phyloP scores from a whole-genome alignment of 108 stramenopile species.

The Skeletonema grethae region DNA sequence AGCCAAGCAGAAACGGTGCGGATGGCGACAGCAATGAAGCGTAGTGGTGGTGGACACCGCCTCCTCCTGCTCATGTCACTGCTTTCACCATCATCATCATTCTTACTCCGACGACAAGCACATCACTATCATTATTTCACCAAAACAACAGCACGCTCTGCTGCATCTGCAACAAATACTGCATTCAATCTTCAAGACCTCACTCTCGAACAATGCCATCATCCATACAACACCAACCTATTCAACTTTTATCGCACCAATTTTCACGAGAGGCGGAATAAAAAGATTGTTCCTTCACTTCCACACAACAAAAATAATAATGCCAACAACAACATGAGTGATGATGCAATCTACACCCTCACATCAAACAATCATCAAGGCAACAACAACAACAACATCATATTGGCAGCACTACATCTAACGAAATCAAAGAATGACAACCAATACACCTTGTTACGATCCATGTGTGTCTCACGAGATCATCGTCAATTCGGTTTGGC shows the following conservation, averaged over 20 bases:
- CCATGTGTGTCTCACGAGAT: neutral
- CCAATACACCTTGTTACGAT: conserved; percentile 14
- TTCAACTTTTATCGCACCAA: conserved; percentile 1
- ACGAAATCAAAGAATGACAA: conserved; percentile 8
- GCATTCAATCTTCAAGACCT: neutral
- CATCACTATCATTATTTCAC: neutral
- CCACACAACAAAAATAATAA: neutral
- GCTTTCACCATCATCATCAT: too few relatives aligned
- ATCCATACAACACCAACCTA: neutral
- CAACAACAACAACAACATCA: neutral
- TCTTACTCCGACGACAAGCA: neutral
- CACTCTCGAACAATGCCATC: neutral
- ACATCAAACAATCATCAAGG: neutral
- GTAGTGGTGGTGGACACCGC: too few relatives aligned
- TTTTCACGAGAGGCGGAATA: neutral
- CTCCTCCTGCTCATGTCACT: too few relatives aligned
- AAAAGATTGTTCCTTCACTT: neutral
- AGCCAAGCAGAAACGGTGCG: too few relatives aligned
- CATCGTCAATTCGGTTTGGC: neutral
- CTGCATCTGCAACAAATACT: too few relatives aligned
- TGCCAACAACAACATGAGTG: neutral
- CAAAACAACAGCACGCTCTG: neutral
- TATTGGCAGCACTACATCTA: conserved; percentile 12
- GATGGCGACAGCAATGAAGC: too few relatives aligned
- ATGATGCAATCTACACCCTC: neutral